A percentile compares a stretch with the other conserved stretches of the same genome.
These are phyloP conservation scores for Cystobasidium ongulense DNA, from an alignment of 768 basidiomycete species.

Conservation along the genomic window DNA sequence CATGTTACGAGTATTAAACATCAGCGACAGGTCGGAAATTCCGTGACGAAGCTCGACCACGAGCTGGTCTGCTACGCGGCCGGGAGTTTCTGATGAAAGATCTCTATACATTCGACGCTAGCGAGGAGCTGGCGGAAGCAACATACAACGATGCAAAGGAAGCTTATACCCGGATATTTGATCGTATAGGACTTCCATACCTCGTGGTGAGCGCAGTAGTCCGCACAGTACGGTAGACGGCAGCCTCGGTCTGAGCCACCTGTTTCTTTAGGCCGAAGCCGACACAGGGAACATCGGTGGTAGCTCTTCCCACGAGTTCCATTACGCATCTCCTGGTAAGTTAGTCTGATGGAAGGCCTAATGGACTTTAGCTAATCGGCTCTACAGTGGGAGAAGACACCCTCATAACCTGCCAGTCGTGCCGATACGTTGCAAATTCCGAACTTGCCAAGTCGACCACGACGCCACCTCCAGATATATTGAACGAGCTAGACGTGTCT, in stretches of 20 bases:
- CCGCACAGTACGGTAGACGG: not conserved
- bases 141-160: constrained; percentile 25
- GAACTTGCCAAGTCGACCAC: constrained; percentile 18
- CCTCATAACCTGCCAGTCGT: constrained; percentile 13
- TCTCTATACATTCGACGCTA: constrained; percentile 33
- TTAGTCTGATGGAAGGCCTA: not conserved
- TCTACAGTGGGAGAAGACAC: constrained; percentile 33
- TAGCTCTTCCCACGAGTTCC: constrained; percentile 30
- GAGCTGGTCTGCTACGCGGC: constrained; percentile 31
- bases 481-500: constrained; percentile 5
- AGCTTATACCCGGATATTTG: constrained; percentile 32
- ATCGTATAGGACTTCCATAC: constrained; percentile 28
- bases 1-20: too few relatives aligned
- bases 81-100: constrained; percentile 36
- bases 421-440: constrained; percentile 22
- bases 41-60: constrained; percentile 31
- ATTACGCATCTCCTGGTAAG: constrained; percentile 24
- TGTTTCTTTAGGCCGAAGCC: constrained; percentile 18
- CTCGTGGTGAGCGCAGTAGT: constrained; percentile 16
- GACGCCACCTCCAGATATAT: not conserved
- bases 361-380: not conserved
- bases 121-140: not conserved
- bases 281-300: constrained; percentile 34
- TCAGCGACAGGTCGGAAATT: constrained; percentile 30
- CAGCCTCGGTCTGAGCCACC: not conserved